Base-by-base conservation (phyloP, 495 filamentous ascomycete species). In the Parathielavia appendiculata region DNA sequence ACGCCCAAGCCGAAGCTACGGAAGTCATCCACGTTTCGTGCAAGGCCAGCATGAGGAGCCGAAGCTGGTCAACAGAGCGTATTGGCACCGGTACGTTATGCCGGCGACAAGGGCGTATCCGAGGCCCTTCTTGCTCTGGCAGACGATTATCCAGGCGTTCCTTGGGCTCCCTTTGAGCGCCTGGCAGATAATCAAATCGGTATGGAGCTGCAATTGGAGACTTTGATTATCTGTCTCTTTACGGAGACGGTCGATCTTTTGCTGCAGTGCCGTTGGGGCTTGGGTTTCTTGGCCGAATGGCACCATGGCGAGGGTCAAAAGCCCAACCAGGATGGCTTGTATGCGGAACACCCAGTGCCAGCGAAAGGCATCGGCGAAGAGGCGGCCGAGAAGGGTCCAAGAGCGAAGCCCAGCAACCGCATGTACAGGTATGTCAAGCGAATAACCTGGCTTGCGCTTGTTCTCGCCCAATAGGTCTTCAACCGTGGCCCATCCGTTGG, bases 281-380 rank as follows among this genome's bases (percentile, higher is more conserved):
- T 87, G 87, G 0, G 86, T 83, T 68, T 90, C 86, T 4, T 76
- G 76, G 78, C n/a, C n/a, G 10, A 82, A 11, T 3, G 75, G n/a
- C n/a, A n/a, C n/a, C n/a, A n/a, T n/a, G n/a, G n/a, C n/a, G n/a
- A n/a, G n/a, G n/a, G n/a, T n/a, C n/a, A n/a, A n/a, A n/a, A 67
- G 64, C 5, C 64, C 30, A n/a, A 81, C 61, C 20, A 74, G 41
- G 16, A 58, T 43, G 72, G 50, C 54, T 19, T 81, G 58, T 23
- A 80, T 66, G 71, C 80, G 82, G 69, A 90, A 89, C 19, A 81
- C 75, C 86, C 85, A 89, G 51, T 84, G 76, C 87, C 87, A 89
- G 1, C 71, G 70, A 5, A 80, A 63, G 54, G 10, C 72, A 41
- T 57, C 81, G 65, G 35, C 76, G 9, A 86, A 54, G 60, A 81